phyloP scores from a whole-genome alignment of 495 filamentous ascomycete species.

The Hypomontagnella submonticulosa region DNA sequence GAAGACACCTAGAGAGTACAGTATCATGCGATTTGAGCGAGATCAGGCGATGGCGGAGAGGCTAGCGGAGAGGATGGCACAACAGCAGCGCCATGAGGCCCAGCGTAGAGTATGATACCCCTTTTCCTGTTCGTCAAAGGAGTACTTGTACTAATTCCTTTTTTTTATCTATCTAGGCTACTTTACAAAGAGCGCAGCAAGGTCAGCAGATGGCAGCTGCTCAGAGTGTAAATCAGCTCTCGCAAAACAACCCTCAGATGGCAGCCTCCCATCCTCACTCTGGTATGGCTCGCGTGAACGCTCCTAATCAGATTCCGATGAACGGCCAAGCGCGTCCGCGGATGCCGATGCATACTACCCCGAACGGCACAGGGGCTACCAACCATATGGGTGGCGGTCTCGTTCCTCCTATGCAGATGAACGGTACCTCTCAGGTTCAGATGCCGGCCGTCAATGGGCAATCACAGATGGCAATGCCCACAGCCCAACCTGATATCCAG shows the following conservation, averaged over 20 bases:
- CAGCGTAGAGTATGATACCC: conserved; percentile 64
- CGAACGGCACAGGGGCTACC: conserved; percentile 54
- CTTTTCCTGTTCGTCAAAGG: background rate
- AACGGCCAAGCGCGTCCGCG: conserved; percentile 53
- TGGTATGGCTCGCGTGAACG: conserved; percentile 49
- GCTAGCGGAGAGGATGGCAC: conserved; percentile 77
- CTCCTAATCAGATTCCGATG: conserved; percentile 51
- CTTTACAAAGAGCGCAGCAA: conserved; percentile 52
- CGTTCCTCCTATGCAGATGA: conserved; percentile 70
- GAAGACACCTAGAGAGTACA: conserved; percentile 88
- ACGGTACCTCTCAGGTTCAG: conserved; percentile 79
- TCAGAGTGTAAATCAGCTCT: conserved; percentile 47
- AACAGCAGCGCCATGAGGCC: conserved; percentile 69
- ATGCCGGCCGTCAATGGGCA: conserved; percentile 69
- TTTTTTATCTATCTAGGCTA: conserved; percentile 44
- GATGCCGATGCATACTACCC: conserved; percentile 55
- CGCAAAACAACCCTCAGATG: conserved; percentile 52
- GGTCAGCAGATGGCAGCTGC: conserved; percentile 56
- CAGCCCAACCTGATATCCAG: conserved; percentile 67
- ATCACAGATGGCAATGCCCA: conserved; percentile 72
- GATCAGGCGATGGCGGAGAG: conserved; percentile 81
- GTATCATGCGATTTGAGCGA: conserved; percentile 84
- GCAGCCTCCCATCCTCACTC: conserved; percentile 54
- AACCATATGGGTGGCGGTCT: conserved; percentile 58
- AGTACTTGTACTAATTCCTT: conserved; percentile 41